Evolutionary conservation across 805 yeast genomes (phyloP), one percentile per base, ranked within the genome.

Genomic region (Ogataea corticis): DNA sequence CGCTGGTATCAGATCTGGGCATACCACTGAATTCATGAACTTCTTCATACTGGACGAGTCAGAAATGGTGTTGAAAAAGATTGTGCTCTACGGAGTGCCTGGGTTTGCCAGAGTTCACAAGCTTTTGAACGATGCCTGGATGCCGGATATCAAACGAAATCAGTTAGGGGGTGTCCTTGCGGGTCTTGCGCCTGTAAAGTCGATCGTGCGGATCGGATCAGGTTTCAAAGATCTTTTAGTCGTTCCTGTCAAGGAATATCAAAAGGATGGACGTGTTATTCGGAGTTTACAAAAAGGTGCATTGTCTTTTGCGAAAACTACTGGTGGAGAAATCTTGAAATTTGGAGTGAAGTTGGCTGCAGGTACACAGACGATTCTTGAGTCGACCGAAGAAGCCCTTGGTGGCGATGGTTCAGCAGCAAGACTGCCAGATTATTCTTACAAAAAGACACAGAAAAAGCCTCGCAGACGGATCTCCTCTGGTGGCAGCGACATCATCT

Each of bases 11-110:
- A 72, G 87, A 46, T 85, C 96, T 0, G 98, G 98, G 0, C 89
- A 85, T 49, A 79, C 89, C 0, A 82, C 85, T 2, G 97, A 92
- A 61, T 77, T 94, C 42, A 82, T 89, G 77, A 94, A 94, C 61
- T 79, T 94, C 51, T 91, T 94, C 65, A 83, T 85, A 7, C 72
- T 94, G 31, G 97, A 92, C 58, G 97, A 90, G 32, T 86, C 97
- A 0, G 81, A 78, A 32, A 76, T 94, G 59, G 71, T 75, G 0
- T 67, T 94, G 50, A 77, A 79, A 48, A 75, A 77, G 14, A 76
- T 83, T 1, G 75, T 76, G 1, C 58, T 91, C 3, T 82, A 85
- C 65, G 99, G 98, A 0, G 65, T 89, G 0, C 71, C 81, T 14
- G 97, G 98, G 0, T 79, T 85, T 55, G 76, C 83, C 1, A 75